Conservation (phyloP, 2,329 filamentous ascomycete genomes). For the Fusarium begoniae region DNA sequence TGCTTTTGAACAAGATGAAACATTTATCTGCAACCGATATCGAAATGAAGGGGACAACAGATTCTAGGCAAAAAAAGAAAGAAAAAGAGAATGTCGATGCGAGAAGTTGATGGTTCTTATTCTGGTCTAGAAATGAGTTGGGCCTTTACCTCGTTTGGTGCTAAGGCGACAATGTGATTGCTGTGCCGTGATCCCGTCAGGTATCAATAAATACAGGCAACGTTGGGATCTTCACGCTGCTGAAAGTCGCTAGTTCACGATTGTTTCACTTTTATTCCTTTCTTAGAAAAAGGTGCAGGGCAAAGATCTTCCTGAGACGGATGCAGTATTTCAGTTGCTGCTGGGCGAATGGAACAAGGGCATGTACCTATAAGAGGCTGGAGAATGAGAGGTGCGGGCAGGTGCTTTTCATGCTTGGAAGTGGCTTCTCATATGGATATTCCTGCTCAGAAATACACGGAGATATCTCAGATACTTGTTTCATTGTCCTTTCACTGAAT, state of each 20-base stretch:
- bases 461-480: background rate
- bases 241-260: background rate
- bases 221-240: background rate
- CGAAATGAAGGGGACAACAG: background rate
- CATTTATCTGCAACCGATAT: background rate
- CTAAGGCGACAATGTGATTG: conserved; percentile 3
- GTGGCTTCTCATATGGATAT: background rate
- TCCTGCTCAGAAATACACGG: background rate
- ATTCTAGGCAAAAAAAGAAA: background rate
- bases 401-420: background rate
- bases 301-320: conserved; percentile 7
- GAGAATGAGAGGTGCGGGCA: background rate
- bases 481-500: background rate
- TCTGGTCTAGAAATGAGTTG: background rate
- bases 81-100: background rate
- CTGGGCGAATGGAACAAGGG: conserved; percentile 5
- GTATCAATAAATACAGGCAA: conserved; percentile 7
- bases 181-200: conserved; percentile 22
- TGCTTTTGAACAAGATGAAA: background rate
- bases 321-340: conserved; percentile 14
- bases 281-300: background rate
- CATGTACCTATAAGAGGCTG: conserved; percentile 1
- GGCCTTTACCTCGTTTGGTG: conserved; percentile 5
- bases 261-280: background rate
- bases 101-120: conserved; percentile 4